Percentiles rank a stretch among this genome's conserved stretches.
These are phyloP conservation scores for Saturnispora saitoi DNA, from an alignment of 805 yeast species.

Conservation along the genomic window DNA sequence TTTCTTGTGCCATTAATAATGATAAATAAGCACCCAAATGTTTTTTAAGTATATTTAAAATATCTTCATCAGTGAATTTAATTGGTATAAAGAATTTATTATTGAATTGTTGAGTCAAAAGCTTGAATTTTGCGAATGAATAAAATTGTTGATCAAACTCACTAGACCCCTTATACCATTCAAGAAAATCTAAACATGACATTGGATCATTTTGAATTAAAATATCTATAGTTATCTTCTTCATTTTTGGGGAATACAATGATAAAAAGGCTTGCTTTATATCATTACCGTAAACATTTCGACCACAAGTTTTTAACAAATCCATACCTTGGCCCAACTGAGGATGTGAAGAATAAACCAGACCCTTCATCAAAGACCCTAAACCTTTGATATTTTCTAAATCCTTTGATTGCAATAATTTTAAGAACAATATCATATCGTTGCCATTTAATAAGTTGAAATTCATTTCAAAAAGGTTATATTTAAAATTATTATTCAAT, in stretches of 20 bases:
- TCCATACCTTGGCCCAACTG: neutral
- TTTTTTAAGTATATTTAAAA: neutral
- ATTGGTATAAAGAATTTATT: constrained; percentile 5
- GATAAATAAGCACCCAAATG: neutral
- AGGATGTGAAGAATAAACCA: neutral
- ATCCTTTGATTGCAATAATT: neutral
- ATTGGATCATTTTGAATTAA: constrained; percentile 17
- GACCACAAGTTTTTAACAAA: neutral
- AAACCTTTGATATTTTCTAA: constrained; percentile 1
- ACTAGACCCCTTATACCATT: constrained; percentile 6
- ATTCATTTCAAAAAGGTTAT: constrained; percentile 1
- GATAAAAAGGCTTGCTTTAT: constrained; percentile 7
- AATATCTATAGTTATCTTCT: constrained; percentile 14
- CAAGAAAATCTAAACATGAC: constrained; percentile 10
- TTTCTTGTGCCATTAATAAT: constrained; percentile 1
- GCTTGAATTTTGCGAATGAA: constrained; percentile 7
- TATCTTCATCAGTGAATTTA: neutral
- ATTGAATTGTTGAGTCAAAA: constrained; percentile 1
- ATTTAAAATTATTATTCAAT: neutral
- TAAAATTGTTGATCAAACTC: neutral
- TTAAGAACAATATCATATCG: constrained; percentile 1
- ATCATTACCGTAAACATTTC: neutral
- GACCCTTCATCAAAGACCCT: constrained; percentile 4
- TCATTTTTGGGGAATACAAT: constrained; percentile 16
- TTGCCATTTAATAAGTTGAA: constrained; percentile 2